Conservation (phyloP, 139 green algal genomes). For the Volvox reticuliferus region DNA sequence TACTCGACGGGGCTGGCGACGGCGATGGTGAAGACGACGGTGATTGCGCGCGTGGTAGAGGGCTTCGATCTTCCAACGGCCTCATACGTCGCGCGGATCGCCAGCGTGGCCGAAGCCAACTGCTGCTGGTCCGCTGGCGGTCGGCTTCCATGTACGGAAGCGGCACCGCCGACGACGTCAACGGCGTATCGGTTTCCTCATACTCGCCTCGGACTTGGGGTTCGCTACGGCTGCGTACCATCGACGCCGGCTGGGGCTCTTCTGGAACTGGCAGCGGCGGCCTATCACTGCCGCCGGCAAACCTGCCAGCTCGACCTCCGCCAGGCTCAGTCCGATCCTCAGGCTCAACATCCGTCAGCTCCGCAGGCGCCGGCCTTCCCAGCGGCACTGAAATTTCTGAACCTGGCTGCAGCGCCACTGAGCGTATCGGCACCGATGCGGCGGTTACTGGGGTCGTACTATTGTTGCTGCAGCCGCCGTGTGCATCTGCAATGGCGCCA, state of each 20-base stretch:
- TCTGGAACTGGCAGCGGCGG: not conserved
- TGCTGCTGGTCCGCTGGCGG: not conserved
- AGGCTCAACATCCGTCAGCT: not conserved
- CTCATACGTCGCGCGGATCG: not conserved
- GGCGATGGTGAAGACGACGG: not conserved
- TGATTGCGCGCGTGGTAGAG: not conserved
- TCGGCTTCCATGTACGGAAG: not conserved
- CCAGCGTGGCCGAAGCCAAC: not conserved
- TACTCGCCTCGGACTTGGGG: not conserved
- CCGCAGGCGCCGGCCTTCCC: not conserved
- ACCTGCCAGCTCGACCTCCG: not conserved
- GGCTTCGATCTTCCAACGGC: not conserved
- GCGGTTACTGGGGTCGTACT: not conserved
- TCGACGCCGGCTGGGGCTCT: not conserved
- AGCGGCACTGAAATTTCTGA: not conserved
- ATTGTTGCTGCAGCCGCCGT: not conserved
- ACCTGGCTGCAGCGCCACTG: not conserved
- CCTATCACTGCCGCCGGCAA: not conserved
- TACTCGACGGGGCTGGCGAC: not conserved
- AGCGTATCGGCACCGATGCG: not conserved
- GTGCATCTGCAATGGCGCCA: no score
- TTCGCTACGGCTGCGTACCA: not conserved
- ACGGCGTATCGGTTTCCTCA: no score
- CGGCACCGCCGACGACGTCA: no score
- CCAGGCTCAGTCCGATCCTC: not conserved